Percentiles rank a stretch among this genome's conserved stretches.
Evolutionary conservation across 352 stramenopile genomes (phyloP).

Genomic region (Globisporangium alternatum): DNA sequence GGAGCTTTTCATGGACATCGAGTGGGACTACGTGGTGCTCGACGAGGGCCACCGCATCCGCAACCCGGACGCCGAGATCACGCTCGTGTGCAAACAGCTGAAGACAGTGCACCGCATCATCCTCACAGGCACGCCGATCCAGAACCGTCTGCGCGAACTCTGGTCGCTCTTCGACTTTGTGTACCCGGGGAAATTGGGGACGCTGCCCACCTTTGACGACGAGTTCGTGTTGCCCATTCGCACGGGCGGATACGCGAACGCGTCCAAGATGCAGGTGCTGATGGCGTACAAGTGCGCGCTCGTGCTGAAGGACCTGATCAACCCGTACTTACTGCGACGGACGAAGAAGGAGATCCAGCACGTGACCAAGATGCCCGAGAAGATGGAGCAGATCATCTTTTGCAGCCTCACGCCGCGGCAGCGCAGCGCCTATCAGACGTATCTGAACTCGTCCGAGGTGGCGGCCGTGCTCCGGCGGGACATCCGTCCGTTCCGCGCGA

Average conservation of each 20-base stretch:
- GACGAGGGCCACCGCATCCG: constrained; percentile 99
- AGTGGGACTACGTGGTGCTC: constrained; percentile 98
- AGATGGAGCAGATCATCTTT: constrained; percentile 99
- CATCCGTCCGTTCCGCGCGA: constrained; percentile 87
- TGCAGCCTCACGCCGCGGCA: constrained; percentile 92
- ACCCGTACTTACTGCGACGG: constrained; percentile 94
- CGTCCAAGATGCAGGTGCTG: constrained; percentile 92
- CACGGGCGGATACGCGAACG: constrained; percentile 91
- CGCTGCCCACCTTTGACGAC: constrained; percentile 96
- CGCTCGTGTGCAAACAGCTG: constrained; percentile 92
- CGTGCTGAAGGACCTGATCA: constrained; percentile 95
- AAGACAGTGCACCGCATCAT: constrained; percentile 90
- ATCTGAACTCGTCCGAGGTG: constrained; percentile 91
- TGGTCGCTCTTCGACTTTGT: constrained; percentile 99
- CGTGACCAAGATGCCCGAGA: constrained; percentile 92
- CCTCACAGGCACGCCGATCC: constrained; percentile 89
- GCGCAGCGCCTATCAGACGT: constrained; percentile 88
- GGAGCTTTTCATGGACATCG: constrained; percentile 85
- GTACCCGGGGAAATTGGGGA: constrained; percentile 96
- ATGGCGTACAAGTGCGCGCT: constrained; percentile 97
- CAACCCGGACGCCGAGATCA: constrained; percentile 97
- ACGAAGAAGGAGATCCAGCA: constrained; percentile 95
- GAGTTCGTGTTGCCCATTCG: constrained; percentile 98
- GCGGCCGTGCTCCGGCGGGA: constrained; percentile 83
- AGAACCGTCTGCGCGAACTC: constrained; percentile 95